Evolutionary conservation across 1,284 basidiomycete genomes (phyloP), one percentile per base, ranked within the genome.

Genomic region (Leucoagaricus sp.): DNA sequence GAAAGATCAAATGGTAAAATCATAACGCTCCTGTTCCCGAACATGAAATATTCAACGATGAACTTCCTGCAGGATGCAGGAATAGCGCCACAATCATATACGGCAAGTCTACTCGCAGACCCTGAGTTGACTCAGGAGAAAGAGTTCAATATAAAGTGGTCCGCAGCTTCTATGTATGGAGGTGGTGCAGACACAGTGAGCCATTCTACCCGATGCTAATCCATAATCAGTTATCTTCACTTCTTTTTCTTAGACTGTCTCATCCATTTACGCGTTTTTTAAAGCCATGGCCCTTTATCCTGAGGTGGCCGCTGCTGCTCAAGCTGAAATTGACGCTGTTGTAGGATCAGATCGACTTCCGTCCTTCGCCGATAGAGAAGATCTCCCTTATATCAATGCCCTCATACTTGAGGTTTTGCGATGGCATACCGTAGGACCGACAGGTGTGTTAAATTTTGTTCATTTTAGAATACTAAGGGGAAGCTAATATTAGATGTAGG

Each of bases 281-380:
- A 66, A 79, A 13, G 75, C 75, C 1, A 74, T 78, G 67, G 63
- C 70, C 0, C 66, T 77, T 19, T 70, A 74, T 58, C 79, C 78
- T 0, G 72, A 79, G 1, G 68, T 72, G 1, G 74, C 75, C 50
- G 60, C 55, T n/a, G 72, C 69, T 38, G 84, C 81, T 0, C 83
- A 82, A 57, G 72, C 69, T 42, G 83, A 85, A 63, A 70, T 85
- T 17, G 83, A 85, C 61, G 61, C 69, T 1, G 76, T 86, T 10
- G 53, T 84, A 52, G 82, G 82, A 36, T 57, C 56, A 25, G 72
- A 76, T 56, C 71, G 83, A 29, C 70, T 86, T 8, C 85, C 85
- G 1, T 72, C 68, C 0, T 77, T 83, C 53, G 61, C 67, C 15
- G 85, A 86, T 62, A 69, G 79, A 19, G 67, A 73, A 3, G 67